Evolutionary conservation across 2,329 filamentous ascomycete species (phyloP).

Genomic region (Penicillium sp.): DNA sequence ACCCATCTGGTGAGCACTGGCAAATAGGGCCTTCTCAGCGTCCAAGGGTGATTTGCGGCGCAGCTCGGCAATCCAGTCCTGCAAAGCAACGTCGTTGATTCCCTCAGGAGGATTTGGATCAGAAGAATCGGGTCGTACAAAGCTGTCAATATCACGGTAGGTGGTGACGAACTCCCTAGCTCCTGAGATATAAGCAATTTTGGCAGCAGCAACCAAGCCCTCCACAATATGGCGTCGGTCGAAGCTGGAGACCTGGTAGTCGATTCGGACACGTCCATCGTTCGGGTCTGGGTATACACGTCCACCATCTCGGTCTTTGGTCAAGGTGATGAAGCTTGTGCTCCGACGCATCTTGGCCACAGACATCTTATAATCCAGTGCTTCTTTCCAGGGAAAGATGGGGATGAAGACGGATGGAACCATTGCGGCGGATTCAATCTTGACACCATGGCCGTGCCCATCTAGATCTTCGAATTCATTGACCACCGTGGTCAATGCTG

Average conservation of each 20-base stretch:
- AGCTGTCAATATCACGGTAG: conserved; percentile 65
- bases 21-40: conserved; percentile 46
- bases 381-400: conserved; percentile 66
- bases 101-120: conserved; percentile 37
- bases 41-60: conserved; percentile 47
- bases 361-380: conserved; percentile 71
- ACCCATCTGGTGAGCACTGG: conserved; percentile 55
- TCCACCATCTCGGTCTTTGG: conserved; percentile 74
- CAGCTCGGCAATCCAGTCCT: conserved; percentile 56
- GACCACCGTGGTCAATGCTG: conserved; percentile 77
- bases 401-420: conserved; percentile 66
- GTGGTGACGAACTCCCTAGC: conserved; percentile 75
- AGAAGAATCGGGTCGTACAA: conserved; percentile 49
- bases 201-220: conserved; percentile 69
- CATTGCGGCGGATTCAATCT: conserved; percentile 77
- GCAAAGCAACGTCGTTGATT: conserved; percentile 56
- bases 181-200: conserved; percentile 75
- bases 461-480: conserved; percentile 80
- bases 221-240: conserved; percentile 73
- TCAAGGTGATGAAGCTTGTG: conserved; percentile 71
- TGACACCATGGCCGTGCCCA: conserved; percentile 75
- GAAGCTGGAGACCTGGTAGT: conserved; percentile 69
- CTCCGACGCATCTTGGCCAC: conserved; percentile 68
- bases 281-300: conserved; percentile 70
- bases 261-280: conserved; percentile 65